phyloP scores from a whole-genome alignment of 2,329 filamentous ascomycete genomes.

The Epichloe brachyelytri region DNA sequence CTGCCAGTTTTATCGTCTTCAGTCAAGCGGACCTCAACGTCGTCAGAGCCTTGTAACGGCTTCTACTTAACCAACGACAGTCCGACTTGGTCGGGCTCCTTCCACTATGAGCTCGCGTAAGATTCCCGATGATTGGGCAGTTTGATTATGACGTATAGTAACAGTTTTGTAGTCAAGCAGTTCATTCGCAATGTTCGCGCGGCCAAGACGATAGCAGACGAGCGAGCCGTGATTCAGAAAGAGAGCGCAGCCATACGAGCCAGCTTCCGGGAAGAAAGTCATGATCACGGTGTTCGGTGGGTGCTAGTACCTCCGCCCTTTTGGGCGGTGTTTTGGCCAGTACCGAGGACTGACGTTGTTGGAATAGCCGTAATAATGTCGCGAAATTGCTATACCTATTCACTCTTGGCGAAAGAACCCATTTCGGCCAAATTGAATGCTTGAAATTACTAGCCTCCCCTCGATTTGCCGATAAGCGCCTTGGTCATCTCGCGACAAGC shows the following conservation, averaged over 20 bases:
- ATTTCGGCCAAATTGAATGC: constrained; percentile 99
- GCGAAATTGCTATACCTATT: constrained; percentile 97
- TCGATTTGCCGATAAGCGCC: constrained; percentile 91
- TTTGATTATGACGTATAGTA: constrained; percentile 4
- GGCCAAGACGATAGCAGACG: constrained; percentile 97
- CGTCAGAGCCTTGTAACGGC: not conserved
- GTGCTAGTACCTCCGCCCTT: constrained; percentile 11
- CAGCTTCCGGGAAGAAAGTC: constrained; percentile 94
- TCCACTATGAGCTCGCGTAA: constrained; percentile 28
- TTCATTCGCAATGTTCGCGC: constrained; percentile 99
- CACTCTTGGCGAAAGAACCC: constrained; percentile 89
- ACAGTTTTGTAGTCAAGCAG: constrained; percentile 65
- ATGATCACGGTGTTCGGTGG: constrained; percentile 81
- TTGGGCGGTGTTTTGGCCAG: not conserved
- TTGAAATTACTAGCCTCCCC: constrained; percentile 93
- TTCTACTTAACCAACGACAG: not conserved
- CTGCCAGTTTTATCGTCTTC: not conserved
- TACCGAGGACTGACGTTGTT: not conserved
- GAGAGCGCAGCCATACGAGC: constrained; percentile 96
- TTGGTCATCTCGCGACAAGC: constrained; percentile 94
- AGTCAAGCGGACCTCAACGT: not conserved
- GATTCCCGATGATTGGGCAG: constrained; percentile 7
- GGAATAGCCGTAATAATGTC: constrained; percentile 83
- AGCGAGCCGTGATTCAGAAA: constrained; percentile 95
- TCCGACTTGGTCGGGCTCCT: not conserved